Conservation (phyloP, 768 basidiomycete genomes). For the Amanita muscaria region DNA sequence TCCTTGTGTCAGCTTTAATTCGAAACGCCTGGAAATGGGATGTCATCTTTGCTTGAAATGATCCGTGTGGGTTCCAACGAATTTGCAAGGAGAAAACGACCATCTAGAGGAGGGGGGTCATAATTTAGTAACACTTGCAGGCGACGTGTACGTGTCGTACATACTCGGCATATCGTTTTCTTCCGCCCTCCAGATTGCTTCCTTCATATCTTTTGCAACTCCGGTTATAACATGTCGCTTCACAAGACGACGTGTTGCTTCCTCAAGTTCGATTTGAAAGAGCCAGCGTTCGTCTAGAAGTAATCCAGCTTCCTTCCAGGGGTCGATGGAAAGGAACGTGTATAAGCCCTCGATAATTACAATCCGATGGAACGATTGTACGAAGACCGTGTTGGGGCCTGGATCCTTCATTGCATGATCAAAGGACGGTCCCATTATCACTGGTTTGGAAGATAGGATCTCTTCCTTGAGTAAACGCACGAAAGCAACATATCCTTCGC, state of each 20-base stretch:
- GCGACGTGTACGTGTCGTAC: conserved; percentile 12
- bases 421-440: conserved; percentile 72
- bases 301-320: conserved; percentile 61
- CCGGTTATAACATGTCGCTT: conserved; percentile 73
- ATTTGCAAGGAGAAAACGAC: conserved; percentile 34
- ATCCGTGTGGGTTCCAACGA: conserved; percentile 36
- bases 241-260: conserved; percentile 53
- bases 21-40: no score
- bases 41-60: conserved; percentile 29
- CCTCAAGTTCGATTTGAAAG: conserved; percentile 46
- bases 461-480: conserved; percentile 43
- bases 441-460: conserved; percentile 8
- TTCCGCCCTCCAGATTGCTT: conserved; percentile 63
- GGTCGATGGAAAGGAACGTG: conserved; percentile 58
- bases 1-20: no score
- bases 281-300: conserved; percentile 76
- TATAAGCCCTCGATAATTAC: conserved; percentile 91
- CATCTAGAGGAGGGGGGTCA: conserved; percentile 26
- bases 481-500: conserved; percentile 59
- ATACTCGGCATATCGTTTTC: conserved; percentile 73
- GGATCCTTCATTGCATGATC: conserved; percentile 88
- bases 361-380: conserved; percentile 62
- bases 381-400: conserved; percentile 42
- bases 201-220: conserved; percentile 53
- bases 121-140: background rate